Conservation (phyloP, 768 basidiomycete genomes). For the Suillus placidus region DNA sequence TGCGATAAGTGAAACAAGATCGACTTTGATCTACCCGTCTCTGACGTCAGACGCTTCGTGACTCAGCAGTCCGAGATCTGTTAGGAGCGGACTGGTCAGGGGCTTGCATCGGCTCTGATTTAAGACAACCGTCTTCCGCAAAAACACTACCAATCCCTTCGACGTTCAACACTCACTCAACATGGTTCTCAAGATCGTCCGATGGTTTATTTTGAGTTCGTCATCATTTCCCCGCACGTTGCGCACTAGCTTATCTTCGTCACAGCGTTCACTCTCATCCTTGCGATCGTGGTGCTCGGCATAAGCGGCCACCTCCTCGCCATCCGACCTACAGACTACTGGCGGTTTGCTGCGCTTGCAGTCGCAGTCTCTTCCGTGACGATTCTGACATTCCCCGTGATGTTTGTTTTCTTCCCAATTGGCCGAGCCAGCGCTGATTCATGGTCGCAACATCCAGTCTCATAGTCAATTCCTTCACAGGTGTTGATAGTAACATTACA, state of each 20-base stretch:
- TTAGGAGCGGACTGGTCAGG: constrained; percentile 5
- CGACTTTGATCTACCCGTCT: background rate
- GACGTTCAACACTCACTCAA: background rate
- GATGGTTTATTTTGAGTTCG: background rate
- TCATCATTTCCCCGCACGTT: background rate
- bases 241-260: background rate
- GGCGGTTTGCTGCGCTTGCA: constrained; percentile 30
- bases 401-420: constrained; percentile 19
- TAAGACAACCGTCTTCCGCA: background rate
- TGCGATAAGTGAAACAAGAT: background rate
- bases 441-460: background rate
- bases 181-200: background rate
- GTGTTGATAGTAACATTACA: constrained; percentile 18
- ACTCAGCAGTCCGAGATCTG: too few species aligned
- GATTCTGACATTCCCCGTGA: constrained; percentile 29
- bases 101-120: background rate
- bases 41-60: constrained; percentile 6
- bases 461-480: constrained; percentile 28
- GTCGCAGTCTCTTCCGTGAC: constrained; percentile 34
- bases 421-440: background rate
- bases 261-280: constrained; percentile 19
- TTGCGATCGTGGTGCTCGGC: constrained; percentile 37
- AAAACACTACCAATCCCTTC: background rate
- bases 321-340: constrained; percentile 22
- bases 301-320: constrained; percentile 30